Conservation (phyloP, 1,139 yeast species). For the Zygosaccharomyces sapae region DNA sequence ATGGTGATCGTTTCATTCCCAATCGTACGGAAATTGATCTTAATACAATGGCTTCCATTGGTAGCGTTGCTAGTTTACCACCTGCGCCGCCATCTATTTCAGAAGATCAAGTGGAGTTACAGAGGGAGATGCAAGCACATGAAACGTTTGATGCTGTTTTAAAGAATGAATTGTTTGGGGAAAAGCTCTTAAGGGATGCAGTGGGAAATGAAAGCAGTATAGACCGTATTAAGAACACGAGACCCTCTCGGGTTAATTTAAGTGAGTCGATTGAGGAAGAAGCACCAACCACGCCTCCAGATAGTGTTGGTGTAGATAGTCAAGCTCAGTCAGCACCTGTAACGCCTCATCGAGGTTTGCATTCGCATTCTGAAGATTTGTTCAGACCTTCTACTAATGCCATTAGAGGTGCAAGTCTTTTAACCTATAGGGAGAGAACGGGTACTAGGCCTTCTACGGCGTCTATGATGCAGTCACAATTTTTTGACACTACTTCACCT, state of each 20-base stretch:
- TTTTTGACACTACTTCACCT: conserved; percentile 64
- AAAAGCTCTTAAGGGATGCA: conserved; percentile 45
- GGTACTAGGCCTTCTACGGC: conserved; percentile 54
- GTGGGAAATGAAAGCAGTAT: conserved; percentile 29
- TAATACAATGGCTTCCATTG: conserved; percentile 77
- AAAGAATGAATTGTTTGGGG: conserved; percentile 89
- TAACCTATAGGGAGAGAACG: conserved; percentile 68
- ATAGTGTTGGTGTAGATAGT: conserved; percentile 17
- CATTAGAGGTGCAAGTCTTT: conserved; percentile 47
- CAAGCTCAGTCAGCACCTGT: conserved; percentile 37
- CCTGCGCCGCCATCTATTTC: conserved; percentile 27
- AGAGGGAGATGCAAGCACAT: conserved; percentile 78
- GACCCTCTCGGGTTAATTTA: conserved; percentile 8
- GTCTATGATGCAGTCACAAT: conserved; percentile 64
- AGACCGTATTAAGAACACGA: conserved; percentile 31
- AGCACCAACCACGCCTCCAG: conserved; percentile 27
- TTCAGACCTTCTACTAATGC: conserved; percentile 49
- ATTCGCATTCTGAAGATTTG: conserved; percentile 19
- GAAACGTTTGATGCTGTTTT: conserved; percentile 80
- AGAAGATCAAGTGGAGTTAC: conserved; percentile 61
- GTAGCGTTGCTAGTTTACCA: conserved; percentile 42
- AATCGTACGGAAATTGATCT: conserved; percentile 78
- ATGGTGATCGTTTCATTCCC: conserved; percentile 85
- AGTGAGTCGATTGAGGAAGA: conserved; percentile 12
- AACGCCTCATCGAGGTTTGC: conserved; percentile 36